A percentile compares a stretch with the other conserved stretches of the same genome.
Conservation (phyloP, 129 eudicot species). For the Centrapalus pauciflorus region DNA sequence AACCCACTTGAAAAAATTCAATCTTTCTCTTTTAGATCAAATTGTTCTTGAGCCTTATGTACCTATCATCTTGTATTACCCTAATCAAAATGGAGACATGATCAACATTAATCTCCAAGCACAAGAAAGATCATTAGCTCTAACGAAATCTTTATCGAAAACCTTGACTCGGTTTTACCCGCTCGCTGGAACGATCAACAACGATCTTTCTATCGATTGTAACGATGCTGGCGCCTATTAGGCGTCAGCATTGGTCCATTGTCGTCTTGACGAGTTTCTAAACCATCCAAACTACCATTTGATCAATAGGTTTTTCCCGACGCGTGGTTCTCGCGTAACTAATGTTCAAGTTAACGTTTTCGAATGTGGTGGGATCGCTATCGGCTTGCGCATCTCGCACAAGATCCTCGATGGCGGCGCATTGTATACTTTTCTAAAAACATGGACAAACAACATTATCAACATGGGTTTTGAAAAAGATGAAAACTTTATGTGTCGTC, state of each 20-base stretch:
- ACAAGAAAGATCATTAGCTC: neutral
- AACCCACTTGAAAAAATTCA: no score
- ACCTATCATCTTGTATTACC: no score
- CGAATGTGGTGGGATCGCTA: slow-evolving; percentile 8
- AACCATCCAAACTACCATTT: no score
- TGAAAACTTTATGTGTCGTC: neutral
- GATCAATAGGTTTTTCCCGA: no score
- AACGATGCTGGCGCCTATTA: neutral
- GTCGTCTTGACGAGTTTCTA: neutral
- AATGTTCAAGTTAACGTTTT: slow-evolving; percentile 4
- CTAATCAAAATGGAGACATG: no score
- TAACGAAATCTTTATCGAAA: no score
- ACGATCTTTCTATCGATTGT: neutral
- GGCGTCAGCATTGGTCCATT: neutral
- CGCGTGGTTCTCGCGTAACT: neutral
- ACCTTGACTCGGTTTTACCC: no score
- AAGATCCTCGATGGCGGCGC: slow-evolving; percentile 41
- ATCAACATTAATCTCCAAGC: no score
- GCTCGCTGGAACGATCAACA: neutral
- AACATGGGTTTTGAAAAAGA: neutral
- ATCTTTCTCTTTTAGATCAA: no score
- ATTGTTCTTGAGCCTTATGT: no score
- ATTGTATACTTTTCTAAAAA: slow-evolving; percentile 25
- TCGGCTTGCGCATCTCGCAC: slow-evolving; percentile 8
- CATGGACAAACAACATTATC: no score